Evolutionary conservation across 441 rosid species (phyloP).

Genomic region (Rhodomyrtus psidioides): DNA sequence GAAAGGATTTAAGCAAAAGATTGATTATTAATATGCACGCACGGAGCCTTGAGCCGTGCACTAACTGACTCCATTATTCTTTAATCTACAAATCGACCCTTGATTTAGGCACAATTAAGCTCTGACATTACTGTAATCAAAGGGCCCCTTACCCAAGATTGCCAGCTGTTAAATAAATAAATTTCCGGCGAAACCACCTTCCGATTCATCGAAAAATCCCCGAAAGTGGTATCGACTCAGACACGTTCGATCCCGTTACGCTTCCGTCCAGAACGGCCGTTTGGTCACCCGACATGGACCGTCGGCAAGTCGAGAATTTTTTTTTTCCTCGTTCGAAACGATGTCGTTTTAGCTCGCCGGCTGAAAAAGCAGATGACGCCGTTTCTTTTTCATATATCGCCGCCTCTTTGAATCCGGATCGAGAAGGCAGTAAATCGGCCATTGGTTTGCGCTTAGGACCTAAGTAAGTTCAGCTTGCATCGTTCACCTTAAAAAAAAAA

Average conservation of each 20-base stretch:
- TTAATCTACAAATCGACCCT: background rate
- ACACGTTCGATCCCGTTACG: background rate
- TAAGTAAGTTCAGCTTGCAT: background rate
- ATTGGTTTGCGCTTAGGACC: background rate
- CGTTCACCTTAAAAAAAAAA: background rate
- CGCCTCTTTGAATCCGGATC: background rate
- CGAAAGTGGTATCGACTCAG: background rate
- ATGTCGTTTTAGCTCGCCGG: background rate
- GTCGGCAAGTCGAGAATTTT: background rate
- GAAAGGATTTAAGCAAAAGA: background rate
- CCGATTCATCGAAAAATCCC: background rate
- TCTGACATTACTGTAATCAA: background rate
- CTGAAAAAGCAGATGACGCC: background rate
- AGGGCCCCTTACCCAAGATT: background rate
- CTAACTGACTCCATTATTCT: background rate
- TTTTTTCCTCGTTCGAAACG: too few relatives aligned
- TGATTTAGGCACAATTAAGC: background rate
- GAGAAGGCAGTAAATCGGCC: background rate
- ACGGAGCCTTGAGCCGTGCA: background rate
- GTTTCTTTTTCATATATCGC: fast-evolving
- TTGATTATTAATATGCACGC: background rate
- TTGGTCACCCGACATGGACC: background rate
- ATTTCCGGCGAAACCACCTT: background rate
- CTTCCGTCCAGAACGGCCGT: background rate
- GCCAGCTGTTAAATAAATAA: background rate